A percentile compares a stretch with the other conserved stretches of the same genome.
These are phyloP conservation scores for Dissophora ornata DNA, from an alignment of 192 early-diverging fungal genomes.

Conservation along the genomic window DNA sequence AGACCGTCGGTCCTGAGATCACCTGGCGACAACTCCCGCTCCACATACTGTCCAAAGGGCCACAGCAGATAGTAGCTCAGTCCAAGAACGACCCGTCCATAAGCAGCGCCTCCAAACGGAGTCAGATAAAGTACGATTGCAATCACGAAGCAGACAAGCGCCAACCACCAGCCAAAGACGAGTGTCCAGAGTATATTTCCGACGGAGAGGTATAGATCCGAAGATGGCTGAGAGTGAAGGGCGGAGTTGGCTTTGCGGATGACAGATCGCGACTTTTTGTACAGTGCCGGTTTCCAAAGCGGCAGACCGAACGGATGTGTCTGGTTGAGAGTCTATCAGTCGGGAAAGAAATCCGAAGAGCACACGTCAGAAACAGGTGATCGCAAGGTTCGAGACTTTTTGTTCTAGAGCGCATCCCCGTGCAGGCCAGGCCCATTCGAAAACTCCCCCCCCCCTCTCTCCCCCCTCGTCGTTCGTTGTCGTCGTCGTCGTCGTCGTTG, in stretches of 20 bases:
- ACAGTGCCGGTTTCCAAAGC: slow-evolving; percentile 97
- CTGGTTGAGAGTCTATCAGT: slow-evolving; percentile 77
- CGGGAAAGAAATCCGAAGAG: neutral
- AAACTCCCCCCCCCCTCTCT: too few relatives aligned
- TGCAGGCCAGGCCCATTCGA: too few relatives aligned
- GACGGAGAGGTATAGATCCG: slow-evolving; percentile 78
- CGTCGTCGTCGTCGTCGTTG: too few relatives aligned
- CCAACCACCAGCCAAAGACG: slow-evolving; percentile 92
- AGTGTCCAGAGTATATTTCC: slow-evolving; percentile 93
- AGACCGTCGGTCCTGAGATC: slow-evolving; percentile 31
- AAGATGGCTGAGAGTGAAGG: slow-evolving; percentile 79
- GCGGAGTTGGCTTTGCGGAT: slow-evolving; percentile 84
- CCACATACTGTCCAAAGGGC: slow-evolving; percentile 97
- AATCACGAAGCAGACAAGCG: slow-evolving; percentile 72
- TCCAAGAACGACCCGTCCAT: slow-evolving; percentile 77
- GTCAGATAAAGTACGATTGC: slow-evolving; percentile 69
- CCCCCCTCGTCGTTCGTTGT: too few relatives aligned
- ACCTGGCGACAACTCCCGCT: slow-evolving; percentile 57
- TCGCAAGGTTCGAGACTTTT: neutral
- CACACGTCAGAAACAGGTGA: slow-evolving; percentile 26
- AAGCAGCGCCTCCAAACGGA: slow-evolving; percentile 65
- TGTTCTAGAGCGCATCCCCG: too few relatives aligned
- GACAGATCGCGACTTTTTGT: slow-evolving; percentile 93
- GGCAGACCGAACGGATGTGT: slow-evolving; percentile 94
- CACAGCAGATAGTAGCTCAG: slow-evolving; percentile 89